Evolutionary conservation across 1,139 yeast genomes (phyloP), one percentile per base, ranked within the genome.

Genomic region (Suhomyces bokatorum): DNA sequence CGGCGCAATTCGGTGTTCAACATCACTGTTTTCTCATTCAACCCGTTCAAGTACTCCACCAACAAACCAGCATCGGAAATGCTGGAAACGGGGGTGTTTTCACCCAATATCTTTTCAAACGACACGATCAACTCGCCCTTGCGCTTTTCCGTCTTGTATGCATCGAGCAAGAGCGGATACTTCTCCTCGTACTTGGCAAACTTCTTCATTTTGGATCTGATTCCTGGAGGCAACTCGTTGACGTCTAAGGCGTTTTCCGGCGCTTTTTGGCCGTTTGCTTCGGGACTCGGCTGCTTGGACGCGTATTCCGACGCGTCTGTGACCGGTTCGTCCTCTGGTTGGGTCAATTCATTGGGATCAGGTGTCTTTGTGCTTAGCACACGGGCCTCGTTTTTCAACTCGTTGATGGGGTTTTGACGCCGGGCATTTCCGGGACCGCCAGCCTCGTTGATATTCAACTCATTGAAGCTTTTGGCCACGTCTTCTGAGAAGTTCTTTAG

Each of bases 171-270:
- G 16, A 82, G 66, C 0, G 97, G 98, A 60, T 90, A 91, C 59
- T 88, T 88, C 46, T 86, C 87, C 63, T 93, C 98, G 62, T 90
- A 93, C 62, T 89, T 90, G 46, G 79, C 82, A 60, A 88, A 88
- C 68, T 88, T 90, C 50, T 78, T 77, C 64, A 91, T 67, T 56
- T 85, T 86, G 12, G 83, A 69, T 52, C 78, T 76, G 26, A 87
- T 63, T 9, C 75, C 77, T 6, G 75, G 74, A 0, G 90, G 81
- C 29, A 84, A 63, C 2, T 74, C 69, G 9, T 67, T 67, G 32
- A 68, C 52, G 42, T 71, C 69, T 10, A 34, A 32, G 12, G 39
- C 29, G 13, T 31, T 14, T 14, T 16, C 26, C 5, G 34, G 5
- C 2, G 28, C 27, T 8, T 29, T 36, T 8, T 27, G 12, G n/a